These are phyloP conservation scores for Sphaerulina vaccinii DNA, from an alignment of 2,329 filamentous ascomycete genomes.

Conservation along the genomic window DNA sequence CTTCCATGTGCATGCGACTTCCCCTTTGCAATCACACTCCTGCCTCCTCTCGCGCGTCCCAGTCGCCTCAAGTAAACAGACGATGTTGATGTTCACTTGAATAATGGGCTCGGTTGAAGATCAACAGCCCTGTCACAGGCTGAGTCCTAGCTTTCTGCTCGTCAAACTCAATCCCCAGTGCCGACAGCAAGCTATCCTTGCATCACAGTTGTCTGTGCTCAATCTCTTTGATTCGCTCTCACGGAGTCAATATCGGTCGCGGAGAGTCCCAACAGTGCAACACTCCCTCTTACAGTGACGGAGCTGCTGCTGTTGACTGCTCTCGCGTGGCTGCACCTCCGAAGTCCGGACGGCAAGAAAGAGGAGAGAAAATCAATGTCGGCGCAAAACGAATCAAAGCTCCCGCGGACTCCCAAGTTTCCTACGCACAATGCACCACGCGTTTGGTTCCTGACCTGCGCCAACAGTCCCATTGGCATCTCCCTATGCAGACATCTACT, in stretches of 20 bases:
- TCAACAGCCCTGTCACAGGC: too few relatives aligned
- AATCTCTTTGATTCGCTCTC: slow-evolving; percentile 11
- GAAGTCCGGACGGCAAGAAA: neutral
- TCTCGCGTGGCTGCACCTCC: neutral
- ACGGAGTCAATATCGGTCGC: slow-evolving; percentile 17
- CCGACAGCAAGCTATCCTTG: slow-evolving; percentile 1
- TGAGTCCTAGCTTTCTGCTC: too few relatives aligned
- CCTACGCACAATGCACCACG: slow-evolving; percentile 67
- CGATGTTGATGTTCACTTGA: too few relatives aligned
- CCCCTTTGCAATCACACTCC: too few relatives aligned
- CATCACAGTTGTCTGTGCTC: neutral
- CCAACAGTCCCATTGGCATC: slow-evolving; percentile 79
- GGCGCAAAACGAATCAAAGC: slow-evolving; percentile 31
- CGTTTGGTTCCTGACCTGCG: slow-evolving; percentile 89
- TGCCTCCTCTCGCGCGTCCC: neutral
- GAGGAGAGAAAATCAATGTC: slow-evolving; percentile 18
- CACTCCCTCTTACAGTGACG: neutral
- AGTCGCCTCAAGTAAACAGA: neutral
- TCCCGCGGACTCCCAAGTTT: slow-evolving; percentile 50
- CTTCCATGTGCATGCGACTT: neutral
- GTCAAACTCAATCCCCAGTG: neutral
- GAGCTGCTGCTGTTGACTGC: slow-evolving; percentile 1
- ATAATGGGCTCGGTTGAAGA: too few relatives aligned
- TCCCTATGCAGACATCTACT: slow-evolving; percentile 78
- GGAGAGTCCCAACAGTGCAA: neutral